These are phyloP conservation scores for Saitoella complicata DNA, from an alignment of 805 yeast genomes.

Conservation along the genomic window DNA sequence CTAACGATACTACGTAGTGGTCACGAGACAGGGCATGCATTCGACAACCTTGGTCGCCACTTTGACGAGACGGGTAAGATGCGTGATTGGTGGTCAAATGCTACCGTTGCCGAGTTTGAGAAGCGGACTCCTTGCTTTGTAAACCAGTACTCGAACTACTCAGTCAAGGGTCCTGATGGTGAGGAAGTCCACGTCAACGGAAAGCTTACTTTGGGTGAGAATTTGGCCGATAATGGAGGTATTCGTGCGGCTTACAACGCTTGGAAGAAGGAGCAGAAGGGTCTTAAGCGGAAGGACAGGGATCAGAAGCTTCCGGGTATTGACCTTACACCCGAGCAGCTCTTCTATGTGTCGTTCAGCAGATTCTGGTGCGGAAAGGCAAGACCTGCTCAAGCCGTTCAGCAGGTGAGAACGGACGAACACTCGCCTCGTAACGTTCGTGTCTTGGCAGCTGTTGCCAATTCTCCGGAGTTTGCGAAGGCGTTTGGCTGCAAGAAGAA, in stretches of 20 bases:
- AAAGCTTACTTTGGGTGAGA: slow-evolving; percentile 12
- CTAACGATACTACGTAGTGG: slow-evolving; percentile 4
- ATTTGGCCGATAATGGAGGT: slow-evolving; percentile 13
- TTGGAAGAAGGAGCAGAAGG: slow-evolving; percentile 8
- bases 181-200: slow-evolving; percentile 11
- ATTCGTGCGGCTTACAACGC: slow-evolving; percentile 12
- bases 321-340: slow-evolving; percentile 11
- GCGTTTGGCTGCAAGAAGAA: slow-evolving; percentile 12
- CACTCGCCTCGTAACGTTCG: slow-evolving; percentile 13
- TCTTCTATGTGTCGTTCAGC: slow-evolving; percentile 11
- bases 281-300: slow-evolving; percentile 1
- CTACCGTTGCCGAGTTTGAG: slow-evolving; percentile 9
- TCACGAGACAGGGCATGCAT: slow-evolving; percentile 13
- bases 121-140: slow-evolving; percentile 11
- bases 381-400: slow-evolving; percentile 12
- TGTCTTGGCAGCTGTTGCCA: slow-evolving; percentile 10
- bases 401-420: slow-evolving; percentile 11
- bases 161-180: slow-evolving; percentile 11
- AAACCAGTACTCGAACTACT: slow-evolving; percentile 12
- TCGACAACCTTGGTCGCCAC: slow-evolving; percentile 12
- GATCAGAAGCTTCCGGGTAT: slow-evolving; percentile 9
- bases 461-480: slow-evolving; percentile 12
- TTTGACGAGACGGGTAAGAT: slow-evolving; percentile 11
- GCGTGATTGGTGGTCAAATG: slow-evolving; percentile 13
- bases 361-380: slow-evolving; percentile 13